Base-by-base conservation (phyloP, 23 red algal species). In the Gracilaria gracilis region DNA sequence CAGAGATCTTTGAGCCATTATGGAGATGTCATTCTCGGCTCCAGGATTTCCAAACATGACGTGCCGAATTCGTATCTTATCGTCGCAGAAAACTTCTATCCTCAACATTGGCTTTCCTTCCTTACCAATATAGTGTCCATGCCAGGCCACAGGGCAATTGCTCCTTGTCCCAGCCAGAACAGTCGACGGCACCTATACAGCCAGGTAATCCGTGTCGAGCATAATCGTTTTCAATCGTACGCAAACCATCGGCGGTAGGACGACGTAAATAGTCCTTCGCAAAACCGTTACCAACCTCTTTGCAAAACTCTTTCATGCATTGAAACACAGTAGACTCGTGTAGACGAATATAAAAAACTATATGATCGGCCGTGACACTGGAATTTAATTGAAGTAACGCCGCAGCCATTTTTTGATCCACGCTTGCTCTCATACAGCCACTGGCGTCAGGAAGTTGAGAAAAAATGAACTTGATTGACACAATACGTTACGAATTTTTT, bases 21-120 rank as follows among this genome's bases (percentile, higher is more conserved):
- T 72, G 17, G 46, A 24, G 8, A 47, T 82, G 38, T 91, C 88
- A 73, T 91, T 91, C 42, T 91, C 48, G 23, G 57, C 16, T 12
- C 88, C 88, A 7, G 88, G 74, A 12, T 29, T 20, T 4, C 88
- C 88, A 67, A 91, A 80, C 59, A 80, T 82, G 21, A 64, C 37
- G 82, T 91, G 75, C 53, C 88, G 82, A 34, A 91, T 91, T 0
- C 32, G 23, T 4, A 91, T 38, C 11, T 19, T 9, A 5, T 91
- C 49, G 53, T 91, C 88, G 50, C 88, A 91, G 8, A 91, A 55
- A 67, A 82, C 88, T 50, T 67, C 27, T 48, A 74, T 17, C 11
- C 2, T 8, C 83, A 51, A 35, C 54, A 61, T 61, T 28, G n/a
- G 80, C 27, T 83, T 83, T 38, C 36, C 36, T 64, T 37, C 80